Base-by-base conservation (phyloP, 73 alveolate species). In the Paramecium tetraurelia region DNA sequence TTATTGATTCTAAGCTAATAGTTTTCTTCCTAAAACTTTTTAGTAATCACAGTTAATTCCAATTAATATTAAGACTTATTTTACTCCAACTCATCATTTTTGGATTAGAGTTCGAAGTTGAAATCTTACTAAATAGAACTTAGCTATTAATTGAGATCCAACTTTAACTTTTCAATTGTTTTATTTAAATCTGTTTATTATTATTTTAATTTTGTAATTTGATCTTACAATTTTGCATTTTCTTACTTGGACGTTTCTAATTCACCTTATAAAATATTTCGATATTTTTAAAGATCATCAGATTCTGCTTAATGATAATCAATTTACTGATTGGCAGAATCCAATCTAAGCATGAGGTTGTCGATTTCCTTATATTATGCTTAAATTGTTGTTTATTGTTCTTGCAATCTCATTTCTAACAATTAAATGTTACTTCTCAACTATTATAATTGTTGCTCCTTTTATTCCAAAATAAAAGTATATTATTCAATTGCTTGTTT, bases 351-450 rank as follows among this genome's bases (percentile, higher is more conserved):
- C 43, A 31, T 41, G 3, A 80, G 44, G 27, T 80, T 80, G 48
- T 80, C 90, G 46, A 44, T 80, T 35, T 80, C 90, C 16, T 80
- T 80, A 22, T 27, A 44, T 80, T 41, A 80, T 20, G 76, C 72
- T 48, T 44, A 80, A 3, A 80, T 44, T 24, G 75, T 24, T 4
- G 70, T 80, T 41, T 41, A 22, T 44, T 44, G 14, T 80, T 80
- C 90, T 14, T 41, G n/a, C 16, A 80, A 35, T 80, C 48, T 80
- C 72, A 80, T 80, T 80, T 80, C 90, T 35, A 44, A 43, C 20
- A 80, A 40, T 48, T 80, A 24, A 20, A 43, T 44, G 46, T 41
- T 44, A 6, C 72, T 38, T 24, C 57, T n/a, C 14, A 24, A 80
- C 27, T 80, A 48, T 10, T 80, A 80, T 20, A 80, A 22, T 41